These are phyloP conservation scores for Kurtzmaniella quercitrusa DNA, from an alignment of 1,139 yeast genomes.

Conservation along the genomic window DNA sequence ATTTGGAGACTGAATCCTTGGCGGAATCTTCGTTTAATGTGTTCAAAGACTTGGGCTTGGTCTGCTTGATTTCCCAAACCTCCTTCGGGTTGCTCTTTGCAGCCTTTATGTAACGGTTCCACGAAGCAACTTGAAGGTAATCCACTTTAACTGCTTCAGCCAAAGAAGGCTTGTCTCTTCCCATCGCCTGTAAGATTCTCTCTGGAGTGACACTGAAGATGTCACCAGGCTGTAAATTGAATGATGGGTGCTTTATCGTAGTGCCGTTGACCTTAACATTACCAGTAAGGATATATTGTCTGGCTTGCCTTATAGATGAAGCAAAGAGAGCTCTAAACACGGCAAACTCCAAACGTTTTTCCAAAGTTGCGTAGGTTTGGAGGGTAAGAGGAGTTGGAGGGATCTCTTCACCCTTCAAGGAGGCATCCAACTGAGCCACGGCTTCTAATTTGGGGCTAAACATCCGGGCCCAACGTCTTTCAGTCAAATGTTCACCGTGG, in stretches of 20 bases:
- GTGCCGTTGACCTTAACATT: constrained; percentile 84
- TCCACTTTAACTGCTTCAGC: constrained; percentile 64
- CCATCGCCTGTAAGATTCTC: constrained; percentile 80
- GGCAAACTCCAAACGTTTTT: constrained; percentile 85
- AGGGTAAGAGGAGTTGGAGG: constrained; percentile 74
- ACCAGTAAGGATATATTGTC: constrained; percentile 80
- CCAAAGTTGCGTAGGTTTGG: constrained; percentile 86
- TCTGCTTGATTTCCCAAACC: constrained; percentile 52
- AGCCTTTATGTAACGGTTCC: constrained; percentile 66
- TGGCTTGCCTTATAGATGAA: constrained; percentile 88
- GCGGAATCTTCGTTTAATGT: constrained; percentile 18
- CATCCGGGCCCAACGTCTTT: constrained; percentile 68
- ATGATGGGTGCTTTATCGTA: constrained; percentile 73
- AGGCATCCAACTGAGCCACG: constrained; percentile 80
- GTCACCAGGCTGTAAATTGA: constrained; percentile 78
- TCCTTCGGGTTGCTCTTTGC: constrained; percentile 57
- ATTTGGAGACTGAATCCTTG: constrained; percentile 18
- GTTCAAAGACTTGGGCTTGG: constrained; percentile 39
- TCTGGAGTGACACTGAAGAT: constrained; percentile 82
- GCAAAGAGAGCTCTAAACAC: constrained; percentile 92
- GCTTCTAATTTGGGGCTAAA: constrained; percentile 76
- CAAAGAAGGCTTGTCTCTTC: constrained; percentile 75
- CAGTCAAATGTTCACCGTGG: constrained; percentile 93
- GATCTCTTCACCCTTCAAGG: constrained; percentile 56
- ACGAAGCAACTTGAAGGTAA: constrained; percentile 62